Evolutionary conservation across 2,329 filamentous ascomycete genomes (phyloP).

Genomic region (Xylaria sp.): DNA sequence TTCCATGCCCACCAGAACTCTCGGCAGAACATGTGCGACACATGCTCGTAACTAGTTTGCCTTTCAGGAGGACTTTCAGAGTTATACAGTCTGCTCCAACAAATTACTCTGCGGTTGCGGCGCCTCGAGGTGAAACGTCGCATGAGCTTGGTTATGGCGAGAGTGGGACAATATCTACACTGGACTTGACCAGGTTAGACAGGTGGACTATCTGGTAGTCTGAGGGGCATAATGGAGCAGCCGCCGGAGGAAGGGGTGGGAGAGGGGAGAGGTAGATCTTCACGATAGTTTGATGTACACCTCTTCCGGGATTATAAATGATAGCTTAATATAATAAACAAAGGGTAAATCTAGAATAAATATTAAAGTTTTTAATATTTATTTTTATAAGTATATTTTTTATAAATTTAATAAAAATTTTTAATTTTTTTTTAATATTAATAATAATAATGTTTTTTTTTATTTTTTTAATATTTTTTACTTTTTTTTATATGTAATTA

Average conservation of each 20-base stretch:
- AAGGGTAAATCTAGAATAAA: too few relatives aligned
- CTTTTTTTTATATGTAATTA: too few relatives aligned
- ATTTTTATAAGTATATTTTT: too few relatives aligned
- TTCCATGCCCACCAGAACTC: conserved; percentile 12
- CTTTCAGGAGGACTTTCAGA: neutral
- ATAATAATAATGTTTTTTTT: too few relatives aligned
- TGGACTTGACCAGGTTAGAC: conserved; percentile 1
- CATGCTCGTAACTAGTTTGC: conserved; percentile 9
- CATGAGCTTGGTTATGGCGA: conserved; percentile 27
- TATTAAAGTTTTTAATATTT: too few relatives aligned
- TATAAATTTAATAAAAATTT: too few relatives aligned
- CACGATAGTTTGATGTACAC: neutral
- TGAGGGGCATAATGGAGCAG: conserved; percentile 24
- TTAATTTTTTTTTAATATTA: too few relatives aligned
- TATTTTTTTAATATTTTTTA: too few relatives aligned
- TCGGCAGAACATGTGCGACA: conserved; percentile 8
- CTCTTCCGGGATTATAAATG: too few relatives aligned
- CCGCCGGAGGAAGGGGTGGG: conserved; percentile 25
- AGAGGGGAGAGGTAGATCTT: conserved; percentile 20
- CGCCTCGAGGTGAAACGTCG: conserved; percentile 32
- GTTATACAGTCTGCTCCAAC: conserved; percentile 12
- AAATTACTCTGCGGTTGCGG: conserved; percentile 34
- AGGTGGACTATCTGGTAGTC: conserved; percentile 2
- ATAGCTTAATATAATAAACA: too few relatives aligned
- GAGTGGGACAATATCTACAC: conserved; percentile 2